Conservation (phyloP, 2,329 filamentous ascomycete genomes). For the Aspergillus pseudotamarii region DNA sequence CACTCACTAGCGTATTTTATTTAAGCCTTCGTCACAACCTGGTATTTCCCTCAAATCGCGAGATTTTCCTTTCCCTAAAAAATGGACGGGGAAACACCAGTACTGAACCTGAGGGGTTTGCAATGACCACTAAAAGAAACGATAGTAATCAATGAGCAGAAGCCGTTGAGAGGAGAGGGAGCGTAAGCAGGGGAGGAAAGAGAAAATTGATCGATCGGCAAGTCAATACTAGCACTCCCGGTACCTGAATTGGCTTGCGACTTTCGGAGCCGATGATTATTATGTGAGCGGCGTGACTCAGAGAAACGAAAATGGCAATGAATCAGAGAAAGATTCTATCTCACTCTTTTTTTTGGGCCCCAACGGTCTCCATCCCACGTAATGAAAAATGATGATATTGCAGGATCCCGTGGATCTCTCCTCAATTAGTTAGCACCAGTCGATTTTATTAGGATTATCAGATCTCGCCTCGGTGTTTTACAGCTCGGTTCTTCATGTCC, state of each 20-base stretch:
- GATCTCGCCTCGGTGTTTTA: conserved; percentile 10
- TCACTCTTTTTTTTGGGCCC: not conserved
- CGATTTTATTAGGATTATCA: conserved; percentile 8
- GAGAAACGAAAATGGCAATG: conserved; percentile 7
- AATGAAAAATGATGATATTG: conserved; percentile 13
- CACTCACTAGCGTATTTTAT: conserved; percentile 21
- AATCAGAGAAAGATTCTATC: not conserved
- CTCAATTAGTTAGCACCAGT: conserved; percentile 6
- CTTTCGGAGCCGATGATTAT: conserved; percentile 23
- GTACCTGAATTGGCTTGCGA: conserved; percentile 20
- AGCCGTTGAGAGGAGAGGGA: conserved; percentile 10
- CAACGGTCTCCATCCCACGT: conserved; percentile 12
- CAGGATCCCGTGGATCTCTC: conserved; percentile 7
- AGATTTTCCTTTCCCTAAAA: not conserved
- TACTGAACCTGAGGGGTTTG: not conserved
- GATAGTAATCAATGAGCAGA: conserved; percentile 10
- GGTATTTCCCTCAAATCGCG: conserved; percentile 17
- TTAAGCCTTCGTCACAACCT: conserved; percentile 13
- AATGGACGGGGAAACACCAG: not conserved
- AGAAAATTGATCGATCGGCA: conserved; percentile 1
- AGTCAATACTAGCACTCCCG: not conserved
- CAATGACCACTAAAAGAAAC: not conserved
- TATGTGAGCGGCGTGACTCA: conserved; percentile 16
- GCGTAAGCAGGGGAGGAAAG: not conserved
- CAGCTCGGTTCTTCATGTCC: not conserved